Evolutionary conservation across 2,329 filamentous ascomycete species (phyloP), one percentile per base, ranked within the genome.

Genomic region (Calonectria multiphialidica): DNA sequence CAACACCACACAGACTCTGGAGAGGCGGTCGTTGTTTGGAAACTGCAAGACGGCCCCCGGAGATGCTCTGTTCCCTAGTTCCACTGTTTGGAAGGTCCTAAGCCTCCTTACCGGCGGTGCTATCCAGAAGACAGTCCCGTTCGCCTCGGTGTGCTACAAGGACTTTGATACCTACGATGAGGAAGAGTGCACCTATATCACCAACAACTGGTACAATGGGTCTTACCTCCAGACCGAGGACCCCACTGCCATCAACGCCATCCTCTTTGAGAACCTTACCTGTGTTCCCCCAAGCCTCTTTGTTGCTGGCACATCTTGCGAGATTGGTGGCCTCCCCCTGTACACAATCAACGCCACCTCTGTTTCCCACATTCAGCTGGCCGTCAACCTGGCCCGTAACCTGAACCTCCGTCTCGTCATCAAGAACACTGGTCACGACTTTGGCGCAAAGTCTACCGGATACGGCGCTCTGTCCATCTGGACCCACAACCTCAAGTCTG

Each of bases 401-500:
- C 75, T 82, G 30, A 87, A 88, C 78, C 78, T 89, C 12, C 87
- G 87, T 13, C 80, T 89, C 25, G 84, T 88, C 42, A 82, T 89
- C 73, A 88, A 77, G 72, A 83, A 89, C 81, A 90, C 87, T 0
- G 88, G 87, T 59, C 88, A 89, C 74, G 87, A 88, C 75, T 88
- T 87, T 76, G 81, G 82, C 23, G 92, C 90, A 64, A 88, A 89
- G 57, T 90, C 88, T 0, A 90, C 90, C 0, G 92, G 91, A 18
- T 80, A 80, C n/a, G 82, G 84, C 7, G 77, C 82, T 18, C 76
- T 86, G 45, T 79, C 81, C 25, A 77, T 86, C 55, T 84, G 83
- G 81, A 85, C 83, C 8, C 84, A 86, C 74, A 77, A 81, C 71
- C 78, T 86, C 73, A 84, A 86, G 79, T 78, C 83, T 12, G 83